Base-by-base conservation (phyloP, 169 alveolate species). In the Cryptosporidium sp. region DNA sequence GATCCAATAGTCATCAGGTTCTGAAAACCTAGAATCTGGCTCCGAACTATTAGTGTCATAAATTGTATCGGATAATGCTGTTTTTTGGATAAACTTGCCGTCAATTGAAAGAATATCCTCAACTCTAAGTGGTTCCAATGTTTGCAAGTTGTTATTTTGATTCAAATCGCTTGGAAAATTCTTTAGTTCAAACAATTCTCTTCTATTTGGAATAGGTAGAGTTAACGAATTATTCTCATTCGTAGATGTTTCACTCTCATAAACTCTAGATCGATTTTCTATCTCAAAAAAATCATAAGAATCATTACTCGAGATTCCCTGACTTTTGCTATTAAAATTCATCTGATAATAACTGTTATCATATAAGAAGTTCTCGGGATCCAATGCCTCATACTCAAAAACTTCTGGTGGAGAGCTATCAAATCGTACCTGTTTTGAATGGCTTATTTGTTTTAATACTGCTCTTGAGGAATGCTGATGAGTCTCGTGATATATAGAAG, bases 321-420 rank as follows among this genome's bases (percentile, higher is more conserved):
- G 39, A 10, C 37, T 33, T 14, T 39, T 69, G 4, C 1, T 18
- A 16, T 39, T 41, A 31, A 43, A 21, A 41, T 23, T 29, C 21
- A 33, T 41, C 9, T 41, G 21, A 69, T 31, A 21, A 69, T 21
- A 41, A 23, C 1, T 41, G 48, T 21, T 69, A 18, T 41, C 58
- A 12, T 37, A 16, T n/a, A 69, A 39, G 33, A 41, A 26, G 55
- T 39, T 69, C 2, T 18, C 55, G 14, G n/a, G 55, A 69, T 35
- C 80, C 21, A 10, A 71, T n/a, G 61, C 67, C 51, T 71, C 85
- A 29, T 71, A 71, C 50, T 71, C 85, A 67, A 50, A 71, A 29
- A 71, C 67, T 29, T 71, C 51, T 0, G 85, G 85, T 10, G 85
- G 85, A 16, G 67, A 48, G 50, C 48, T 55, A 35, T 35, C 39